These are phyloP conservation scores for Acer saccharum DNA, from an alignment of 345 rosid genomes.

Conservation along the genomic window DNA sequence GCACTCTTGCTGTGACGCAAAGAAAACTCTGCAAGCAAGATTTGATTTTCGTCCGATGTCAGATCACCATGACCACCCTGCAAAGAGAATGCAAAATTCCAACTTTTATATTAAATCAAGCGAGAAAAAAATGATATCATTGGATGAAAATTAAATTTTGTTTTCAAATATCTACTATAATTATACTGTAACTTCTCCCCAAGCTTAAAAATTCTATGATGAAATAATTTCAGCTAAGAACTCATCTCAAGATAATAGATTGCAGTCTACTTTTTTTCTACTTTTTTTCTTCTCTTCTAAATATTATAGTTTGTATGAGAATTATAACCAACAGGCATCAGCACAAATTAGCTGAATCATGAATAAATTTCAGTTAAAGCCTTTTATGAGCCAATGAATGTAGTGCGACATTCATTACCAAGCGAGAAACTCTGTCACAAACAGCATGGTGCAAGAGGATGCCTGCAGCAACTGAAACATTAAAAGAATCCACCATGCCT, in stretches of 20 bases:
- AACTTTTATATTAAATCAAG: neutral
- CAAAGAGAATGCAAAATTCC: neutral
- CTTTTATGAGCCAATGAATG: neutral
- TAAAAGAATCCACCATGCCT: conserved; percentile 98
- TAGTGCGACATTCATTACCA: conserved; percentile 44
- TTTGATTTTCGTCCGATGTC: conserved; percentile 62
- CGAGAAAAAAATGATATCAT: neutral
- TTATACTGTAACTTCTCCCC: neutral
- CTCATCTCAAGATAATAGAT: neutral
- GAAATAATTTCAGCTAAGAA: neutral
- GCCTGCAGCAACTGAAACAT: conserved; percentile 97
- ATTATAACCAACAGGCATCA: neutral
- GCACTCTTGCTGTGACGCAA: conserved; percentile 82
- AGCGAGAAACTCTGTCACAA: conserved; percentile 70
- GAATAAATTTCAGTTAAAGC: neutral
- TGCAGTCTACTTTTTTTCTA: no score
- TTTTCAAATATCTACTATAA: neutral
- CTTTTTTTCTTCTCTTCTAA: no score
- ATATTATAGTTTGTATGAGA: neutral
- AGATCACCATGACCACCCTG: conserved; percentile 93
- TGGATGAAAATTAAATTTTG: neutral
- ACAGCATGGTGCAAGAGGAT: conserved; percentile 93
- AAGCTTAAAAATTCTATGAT: neutral
- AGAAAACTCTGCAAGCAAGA: conserved; percentile 82
- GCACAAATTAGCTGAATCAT: neutral